These are phyloP conservation scores for Chamaecyparis obtusa DNA, from an alignment of 75 land plant genomes.

Conservation along the genomic window DNA sequence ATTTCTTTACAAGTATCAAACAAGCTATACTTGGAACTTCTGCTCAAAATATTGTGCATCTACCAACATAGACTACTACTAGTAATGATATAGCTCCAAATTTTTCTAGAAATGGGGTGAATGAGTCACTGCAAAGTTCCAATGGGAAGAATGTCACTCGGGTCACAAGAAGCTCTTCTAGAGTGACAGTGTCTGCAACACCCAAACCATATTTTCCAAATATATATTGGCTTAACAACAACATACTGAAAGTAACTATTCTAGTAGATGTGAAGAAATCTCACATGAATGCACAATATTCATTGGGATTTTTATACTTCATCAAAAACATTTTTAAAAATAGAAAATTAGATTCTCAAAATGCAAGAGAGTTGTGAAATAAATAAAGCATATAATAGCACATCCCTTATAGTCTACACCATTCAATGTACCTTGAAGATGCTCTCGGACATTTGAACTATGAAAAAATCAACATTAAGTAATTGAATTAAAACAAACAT, in stretches of 20 bases:
- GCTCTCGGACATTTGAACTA: too few species aligned
- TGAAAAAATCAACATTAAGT: too few species aligned
- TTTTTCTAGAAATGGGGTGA: constrained; percentile 32
- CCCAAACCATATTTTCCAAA: constrained; percentile 61
- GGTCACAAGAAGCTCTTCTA: constrained; percentile 43
- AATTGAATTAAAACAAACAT: too few species aligned
- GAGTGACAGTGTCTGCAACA: constrained; percentile 47
- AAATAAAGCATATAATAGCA: background rate
- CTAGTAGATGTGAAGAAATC: constrained; percentile 54
- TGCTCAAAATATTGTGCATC: constrained; percentile 50
- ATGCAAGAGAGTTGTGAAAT: background rate
- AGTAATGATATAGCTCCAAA: constrained; percentile 46
- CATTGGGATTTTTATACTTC: constrained; percentile 69
- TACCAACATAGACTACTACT: constrained; percentile 55
- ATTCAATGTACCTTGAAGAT: background rate
- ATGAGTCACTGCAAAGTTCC: constrained; percentile 48
- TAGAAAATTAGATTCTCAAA: constrained; percentile 2
- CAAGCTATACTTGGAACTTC: constrained; percentile 29
- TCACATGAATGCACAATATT: constrained; percentile 53
- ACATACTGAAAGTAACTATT: constrained; percentile 51
- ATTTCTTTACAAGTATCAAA: constrained; percentile 57
- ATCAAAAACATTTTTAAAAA: constrained; percentile 26
- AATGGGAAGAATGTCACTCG: constrained; percentile 47
- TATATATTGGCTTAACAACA: constrained; percentile 42
- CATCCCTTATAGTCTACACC: background rate